Conservation (phyloP, 2,329 filamentous ascomycete species). For the Iodosphaeria phyllophila region DNA sequence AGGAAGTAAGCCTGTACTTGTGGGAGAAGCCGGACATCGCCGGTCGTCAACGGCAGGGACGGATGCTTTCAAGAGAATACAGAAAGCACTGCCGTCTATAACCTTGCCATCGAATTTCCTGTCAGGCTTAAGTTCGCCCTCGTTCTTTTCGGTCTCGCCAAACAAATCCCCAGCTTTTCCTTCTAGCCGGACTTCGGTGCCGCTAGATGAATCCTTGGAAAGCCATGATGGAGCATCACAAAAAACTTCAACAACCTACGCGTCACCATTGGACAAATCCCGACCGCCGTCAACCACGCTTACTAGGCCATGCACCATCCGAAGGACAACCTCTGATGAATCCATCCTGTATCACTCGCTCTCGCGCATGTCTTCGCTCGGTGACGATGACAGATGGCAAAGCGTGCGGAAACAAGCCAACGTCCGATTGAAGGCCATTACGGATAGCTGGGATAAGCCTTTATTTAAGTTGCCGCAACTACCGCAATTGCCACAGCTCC, state of each 20-base stretch:
- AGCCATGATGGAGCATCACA: too few relatives aligned
- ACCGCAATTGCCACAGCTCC: conserved; percentile 45
- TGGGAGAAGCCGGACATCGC: conserved; percentile 24
- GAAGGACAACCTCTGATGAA: conserved; percentile 55
- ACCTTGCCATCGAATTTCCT: conserved; percentile 23
- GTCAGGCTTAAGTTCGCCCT: conserved; percentile 16
- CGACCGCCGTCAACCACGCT: conserved; percentile 9
- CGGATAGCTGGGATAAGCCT: conserved; percentile 66
- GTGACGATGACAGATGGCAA: conserved; percentile 66
- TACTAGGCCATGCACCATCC: conserved; percentile 20
- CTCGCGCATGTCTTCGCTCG: conserved; percentile 65
- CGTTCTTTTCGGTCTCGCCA: conserved; percentile 17
- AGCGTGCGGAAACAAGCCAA: conserved; percentile 75
- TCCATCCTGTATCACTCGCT: conserved; percentile 59
- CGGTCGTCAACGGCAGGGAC: conserved; percentile 36
- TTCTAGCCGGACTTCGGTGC: conserved; percentile 5
- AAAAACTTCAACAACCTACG: conserved; percentile 1
- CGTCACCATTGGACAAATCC: conserved; percentile 3
- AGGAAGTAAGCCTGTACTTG: conserved; percentile 19
- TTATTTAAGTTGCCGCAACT: conserved; percentile 54
- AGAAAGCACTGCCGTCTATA: conserved; percentile 36
- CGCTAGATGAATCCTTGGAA: conserved; percentile 6
- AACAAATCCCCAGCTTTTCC: conserved; percentile 7
- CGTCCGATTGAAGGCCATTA: conserved; percentile 74
- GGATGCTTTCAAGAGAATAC: conserved; percentile 36